phyloP scores from a whole-genome alignment of 768 basidiomycete genomes.

The Tephrocybe sp. region DNA sequence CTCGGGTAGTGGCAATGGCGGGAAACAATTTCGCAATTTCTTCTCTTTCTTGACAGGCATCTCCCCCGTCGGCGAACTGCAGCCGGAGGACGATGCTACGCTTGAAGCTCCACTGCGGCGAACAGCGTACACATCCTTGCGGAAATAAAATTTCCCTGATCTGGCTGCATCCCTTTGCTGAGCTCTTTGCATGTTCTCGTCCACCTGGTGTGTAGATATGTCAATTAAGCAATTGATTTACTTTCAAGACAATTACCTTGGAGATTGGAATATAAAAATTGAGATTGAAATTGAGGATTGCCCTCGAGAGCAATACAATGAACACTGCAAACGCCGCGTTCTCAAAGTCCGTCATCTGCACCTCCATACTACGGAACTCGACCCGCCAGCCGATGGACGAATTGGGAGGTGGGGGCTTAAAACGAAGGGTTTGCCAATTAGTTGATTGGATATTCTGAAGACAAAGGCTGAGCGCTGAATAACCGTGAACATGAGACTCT shows the following conservation, averaged over 20 bases:
- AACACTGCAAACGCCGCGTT: constrained; percentile 97
- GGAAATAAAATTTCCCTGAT: constrained; percentile 83
- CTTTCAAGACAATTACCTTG: constrained; percentile 50
- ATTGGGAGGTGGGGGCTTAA: constrained; percentile 95
- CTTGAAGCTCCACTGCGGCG: constrained; percentile 42
- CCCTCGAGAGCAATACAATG: constrained; percentile 89
- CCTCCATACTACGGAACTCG: constrained; percentile 98
- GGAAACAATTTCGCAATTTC: constrained; percentile 72
- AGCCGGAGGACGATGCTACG: constrained; percentile 44
- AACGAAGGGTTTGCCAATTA: constrained; percentile 98
- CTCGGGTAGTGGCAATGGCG: constrained; percentile 50
- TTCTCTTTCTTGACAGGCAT: constrained; percentile 51
- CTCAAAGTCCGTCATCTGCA: constrained; percentile 98
- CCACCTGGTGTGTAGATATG: constrained; percentile 57
- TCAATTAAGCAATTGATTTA: neutral
- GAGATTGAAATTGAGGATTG: constrained; percentile 86
- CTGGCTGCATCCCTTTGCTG: constrained; percentile 78
- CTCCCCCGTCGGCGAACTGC: constrained; percentile 33
- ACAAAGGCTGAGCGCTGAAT: constrained; percentile 4
- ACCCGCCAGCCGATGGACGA: constrained; percentile 97
- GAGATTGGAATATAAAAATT: constrained; percentile 98
- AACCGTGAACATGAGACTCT: neutral
- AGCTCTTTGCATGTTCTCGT: constrained; percentile 93
- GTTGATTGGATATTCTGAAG: constrained; percentile 95
- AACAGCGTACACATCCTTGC: constrained; percentile 76